These are phyloP conservation scores for Verticillium isaacii DNA, from an alignment of 2,329 filamentous ascomycete species.

Conservation along the genomic window DNA sequence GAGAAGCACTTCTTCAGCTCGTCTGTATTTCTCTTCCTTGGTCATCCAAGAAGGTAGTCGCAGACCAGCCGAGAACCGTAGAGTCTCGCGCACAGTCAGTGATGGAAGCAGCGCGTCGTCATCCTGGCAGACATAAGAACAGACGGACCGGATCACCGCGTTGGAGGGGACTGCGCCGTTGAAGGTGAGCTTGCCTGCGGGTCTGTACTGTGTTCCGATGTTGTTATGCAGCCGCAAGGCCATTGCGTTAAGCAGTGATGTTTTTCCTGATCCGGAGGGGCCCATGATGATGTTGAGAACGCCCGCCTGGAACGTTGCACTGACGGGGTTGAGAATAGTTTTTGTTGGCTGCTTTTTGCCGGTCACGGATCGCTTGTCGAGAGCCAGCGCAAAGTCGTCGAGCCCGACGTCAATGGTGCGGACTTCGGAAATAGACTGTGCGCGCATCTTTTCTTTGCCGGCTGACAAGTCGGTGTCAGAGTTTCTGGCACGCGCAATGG, in stretches of 20 bases:
- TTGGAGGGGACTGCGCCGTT: constrained; percentile 65
- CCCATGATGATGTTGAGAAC: constrained; percentile 75
- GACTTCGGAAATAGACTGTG: constrained; percentile 44
- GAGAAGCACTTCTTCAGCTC: constrained; percentile 66
- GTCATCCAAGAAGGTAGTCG: constrained; percentile 68
- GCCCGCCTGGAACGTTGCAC: constrained; percentile 62
- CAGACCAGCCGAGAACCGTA: constrained; percentile 66
- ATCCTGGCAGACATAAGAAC: constrained; percentile 74
- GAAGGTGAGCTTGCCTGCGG: constrained; percentile 60
- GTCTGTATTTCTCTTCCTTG: constrained; percentile 58
- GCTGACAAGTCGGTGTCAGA: constrained; percentile 59
- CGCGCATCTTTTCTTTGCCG: constrained; percentile 65
- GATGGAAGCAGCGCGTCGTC: constrained; percentile 72
- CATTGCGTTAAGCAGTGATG: constrained; percentile 69
- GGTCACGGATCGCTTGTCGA: constrained; percentile 55
- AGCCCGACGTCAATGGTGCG: constrained; percentile 62
- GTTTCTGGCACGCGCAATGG: constrained; percentile 57
- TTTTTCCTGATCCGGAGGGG: constrained; percentile 73
- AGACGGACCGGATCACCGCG: constrained; percentile 65
- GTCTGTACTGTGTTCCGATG: constrained; percentile 55
- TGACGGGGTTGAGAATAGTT: constrained; percentile 63
- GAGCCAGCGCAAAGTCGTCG: constrained; percentile 56
- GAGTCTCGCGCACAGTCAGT: constrained; percentile 70
- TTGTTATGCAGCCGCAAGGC: constrained; percentile 61
- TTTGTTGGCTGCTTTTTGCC: constrained; percentile 49